Evolutionary conservation across 2,329 filamentous ascomycete genomes (phyloP), one percentile per base, ranked within the genome.

Genomic region (Botrytis byssoidea): DNA sequence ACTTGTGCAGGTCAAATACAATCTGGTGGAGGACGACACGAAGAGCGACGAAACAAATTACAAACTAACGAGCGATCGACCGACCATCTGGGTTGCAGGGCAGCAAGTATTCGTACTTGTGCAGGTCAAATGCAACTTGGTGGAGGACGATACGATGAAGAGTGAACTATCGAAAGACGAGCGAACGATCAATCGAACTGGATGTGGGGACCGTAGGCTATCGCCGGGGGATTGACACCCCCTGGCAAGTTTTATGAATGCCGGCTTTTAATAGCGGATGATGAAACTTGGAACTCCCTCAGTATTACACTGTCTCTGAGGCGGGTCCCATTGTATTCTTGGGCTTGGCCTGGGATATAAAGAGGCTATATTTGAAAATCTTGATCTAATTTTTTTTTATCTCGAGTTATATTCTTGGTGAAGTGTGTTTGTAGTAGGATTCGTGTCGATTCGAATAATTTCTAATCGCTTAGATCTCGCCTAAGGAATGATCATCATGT

Each of bases 281-380:
- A 68, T 57, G 35, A 29, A 32, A 32, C 66, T 68, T 68, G 37
- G n/a, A 42, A 55, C 9, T 29, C 25, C 3, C 35, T 25, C 35
- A 51, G 48, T 37, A 68, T 57, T 32, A 9, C 48, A 57, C 48
- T 68, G 66, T 68, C 66, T 20, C 66, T n/a, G 37, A 46, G 16
- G n/a, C 32, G 66, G 65, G 18, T 68, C 48, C 42, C 66, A 57
- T 68, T 57, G 18, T 68, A 68, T 29, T 32, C 35, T 37, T 68
- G 66, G 66, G 66, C 66, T 57, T 14, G 66, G 14, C 46, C 66
- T 42, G 66, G 48, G 66, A 37, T 68, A 42, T 55, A n/a, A 68
- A 68, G 66, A 57, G 48, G 37, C 48, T 37, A 25, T 10, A 8
- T n/a, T 16, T n/a, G 25, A 25, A 18, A 16, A n/a, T 14, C 16